Base-by-base conservation (phyloP, 345 rosid genomes). In the Raphanus sativus region DNA sequence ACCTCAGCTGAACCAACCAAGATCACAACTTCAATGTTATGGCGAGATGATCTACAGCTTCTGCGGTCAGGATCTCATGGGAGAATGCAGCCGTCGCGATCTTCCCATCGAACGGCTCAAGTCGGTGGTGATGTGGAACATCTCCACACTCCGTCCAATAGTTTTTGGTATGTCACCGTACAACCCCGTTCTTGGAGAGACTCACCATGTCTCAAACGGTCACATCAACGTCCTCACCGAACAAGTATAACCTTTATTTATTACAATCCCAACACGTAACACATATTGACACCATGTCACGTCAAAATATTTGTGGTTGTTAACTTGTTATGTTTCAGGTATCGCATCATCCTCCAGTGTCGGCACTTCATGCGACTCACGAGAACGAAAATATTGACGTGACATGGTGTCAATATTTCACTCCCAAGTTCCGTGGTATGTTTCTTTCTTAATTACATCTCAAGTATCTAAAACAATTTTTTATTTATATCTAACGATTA, bases 111-210 rank as follows among this genome's bases (percentile, higher is more conserved):
- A 89, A 4, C 84, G 98, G 75, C 82, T 94, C 48, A 80, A 63
- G 17, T 25, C 78, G 0, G 91, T 92, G 1, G 87, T 90, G 7
- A 85, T 83, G 0, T 94, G 98, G 98, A 82, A 77, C 70, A 86
- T 94, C 59, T 88, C 97, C 4, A 84, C 85, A 0, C 40, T 73
- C 4, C 92, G 98, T 1, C 95, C 95, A 7, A 0, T 71, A 0
- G 4, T 78, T 34, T 89, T 88, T 16, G 98, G 97, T 2, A 80
- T 84, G 29, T 92, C 89, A 65, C 98, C 98, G 10, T 94, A 83
- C 80, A 94, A 94, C 58, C 90, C 97, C n/a, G 25, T 89, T 76
- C 92, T 94, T 21, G 98, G 98, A 3, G 98, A 94, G 84, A 92
- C 98, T 34, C 98, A 94, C 79, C 98, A 92, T 55, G 95, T 87